phyloP scores from a whole-genome alignment of 2,329 filamentous ascomycete species.

The Aureobasidium lini region DNA sequence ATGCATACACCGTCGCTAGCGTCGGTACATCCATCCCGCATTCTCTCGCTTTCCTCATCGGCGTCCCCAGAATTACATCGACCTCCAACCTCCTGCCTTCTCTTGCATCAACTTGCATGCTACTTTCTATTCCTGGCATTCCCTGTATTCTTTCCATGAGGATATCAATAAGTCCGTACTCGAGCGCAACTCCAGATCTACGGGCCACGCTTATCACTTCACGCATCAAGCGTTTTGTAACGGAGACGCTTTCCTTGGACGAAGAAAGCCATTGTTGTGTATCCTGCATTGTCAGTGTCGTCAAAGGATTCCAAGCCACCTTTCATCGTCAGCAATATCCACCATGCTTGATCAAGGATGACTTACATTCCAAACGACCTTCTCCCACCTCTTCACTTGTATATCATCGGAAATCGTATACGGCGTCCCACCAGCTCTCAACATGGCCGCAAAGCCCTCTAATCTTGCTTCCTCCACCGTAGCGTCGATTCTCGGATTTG shows the following conservation, averaged over 20 bases:
- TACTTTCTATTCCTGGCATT: conserved; percentile 36
- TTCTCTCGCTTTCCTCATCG: conserved; percentile 34
- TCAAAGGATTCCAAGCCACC: conserved; percentile 53
- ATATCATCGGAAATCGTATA: conserved; percentile 47
- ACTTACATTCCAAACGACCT: conserved; percentile 49
- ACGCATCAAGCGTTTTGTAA: conserved; percentile 35
- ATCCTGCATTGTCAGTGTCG: conserved; percentile 36
- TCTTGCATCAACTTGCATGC: conserved; percentile 40
- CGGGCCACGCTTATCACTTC: conserved; percentile 37
- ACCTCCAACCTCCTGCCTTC: conserved; percentile 38
- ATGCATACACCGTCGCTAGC: conserved; percentile 33
- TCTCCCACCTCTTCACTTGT: conserved; percentile 52
- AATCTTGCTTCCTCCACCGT: conserved; percentile 31
- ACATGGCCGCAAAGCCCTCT: conserved; percentile 35
- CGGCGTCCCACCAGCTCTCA: conserved; percentile 38
- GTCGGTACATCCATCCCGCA: conserved; percentile 33
- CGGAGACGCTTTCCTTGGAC: conserved; percentile 31
- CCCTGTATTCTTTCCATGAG: conserved; percentile 33
- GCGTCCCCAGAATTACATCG: conserved; percentile 40
- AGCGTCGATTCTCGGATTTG: conserved; percentile 28
- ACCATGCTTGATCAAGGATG: neutral
- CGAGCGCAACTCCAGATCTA: conserved; percentile 31
- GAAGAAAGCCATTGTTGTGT: conserved; percentile 37
- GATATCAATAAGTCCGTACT: conserved; percentile 31
- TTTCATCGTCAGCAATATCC: neutral